phyloP scores from a whole-genome alignment of 2,329 filamentous ascomycete species.

The Celoporthe dispersa region DNA sequence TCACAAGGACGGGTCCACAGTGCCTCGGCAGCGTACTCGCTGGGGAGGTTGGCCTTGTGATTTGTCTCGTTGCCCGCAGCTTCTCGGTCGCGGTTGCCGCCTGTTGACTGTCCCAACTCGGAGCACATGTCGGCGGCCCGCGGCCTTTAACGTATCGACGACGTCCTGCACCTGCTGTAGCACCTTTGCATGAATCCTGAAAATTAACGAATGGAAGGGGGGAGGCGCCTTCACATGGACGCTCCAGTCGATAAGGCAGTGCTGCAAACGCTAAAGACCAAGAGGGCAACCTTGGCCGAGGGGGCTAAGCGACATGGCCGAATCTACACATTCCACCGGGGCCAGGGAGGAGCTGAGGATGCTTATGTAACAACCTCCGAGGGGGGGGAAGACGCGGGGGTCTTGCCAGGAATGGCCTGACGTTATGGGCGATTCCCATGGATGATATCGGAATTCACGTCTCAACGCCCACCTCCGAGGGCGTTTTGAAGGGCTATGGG shows the following conservation, averaged over 20 bases:
- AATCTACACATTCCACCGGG: background rate
- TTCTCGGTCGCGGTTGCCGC: background rate
- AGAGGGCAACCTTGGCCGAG: conserved; percentile 1
- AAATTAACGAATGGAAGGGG: background rate
- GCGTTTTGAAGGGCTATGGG: background rate
- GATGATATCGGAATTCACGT: background rate
- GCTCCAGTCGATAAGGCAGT: background rate
- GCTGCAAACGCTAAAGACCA: background rate
- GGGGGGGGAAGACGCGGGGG: background rate
- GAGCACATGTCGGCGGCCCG: background rate
- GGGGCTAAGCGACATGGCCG: background rate
- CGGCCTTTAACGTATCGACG: background rate
- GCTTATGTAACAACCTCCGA: background rate
- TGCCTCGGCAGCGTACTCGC: background rate
- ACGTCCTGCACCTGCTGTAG: background rate
- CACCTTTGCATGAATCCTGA: background rate
- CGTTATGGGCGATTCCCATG: background rate
- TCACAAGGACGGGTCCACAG: background rate
- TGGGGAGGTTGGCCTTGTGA: background rate
- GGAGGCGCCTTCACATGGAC: background rate
- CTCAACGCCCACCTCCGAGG: background rate
- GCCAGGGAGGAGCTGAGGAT: background rate
- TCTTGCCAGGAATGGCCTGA: background rate
- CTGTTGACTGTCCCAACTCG: background rate
- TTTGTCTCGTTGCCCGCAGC: background rate